phyloP scores from a whole-genome alignment of 768 basidiomycete species.

The Leccinum imitatum region DNA sequence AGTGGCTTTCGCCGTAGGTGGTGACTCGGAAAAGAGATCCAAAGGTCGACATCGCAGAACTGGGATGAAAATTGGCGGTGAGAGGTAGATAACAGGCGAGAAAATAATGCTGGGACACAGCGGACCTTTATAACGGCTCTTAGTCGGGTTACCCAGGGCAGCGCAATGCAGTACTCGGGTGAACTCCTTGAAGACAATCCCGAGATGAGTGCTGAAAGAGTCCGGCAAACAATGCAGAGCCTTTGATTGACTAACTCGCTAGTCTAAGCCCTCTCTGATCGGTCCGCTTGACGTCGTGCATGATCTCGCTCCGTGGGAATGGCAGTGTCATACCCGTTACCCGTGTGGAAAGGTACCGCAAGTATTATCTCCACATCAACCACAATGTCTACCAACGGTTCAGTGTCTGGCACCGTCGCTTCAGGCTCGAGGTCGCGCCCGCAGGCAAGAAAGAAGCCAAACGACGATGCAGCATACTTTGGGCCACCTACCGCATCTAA shows the following conservation, averaged over 20 bases:
- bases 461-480: conserved; percentile 71
- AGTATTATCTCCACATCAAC: background rate
- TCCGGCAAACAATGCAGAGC: background rate
- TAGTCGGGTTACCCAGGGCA: conserved; percentile 7
- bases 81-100: conserved; percentile 11
- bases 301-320: conserved; percentile 24
- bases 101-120: conserved; percentile 2
- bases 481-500: conserved; percentile 61
- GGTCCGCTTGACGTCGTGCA: background rate
- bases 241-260: background rate
- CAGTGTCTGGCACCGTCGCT: conserved; percentile 24
- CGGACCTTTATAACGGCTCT: conserved; percentile 22
- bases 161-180: conserved; percentile 26
- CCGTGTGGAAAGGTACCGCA: conserved; percentile 3
- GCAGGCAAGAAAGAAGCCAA: conserved; percentile 61
- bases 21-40: conserved; percentile 91
- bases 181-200: conserved; percentile 15
- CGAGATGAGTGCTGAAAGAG: background rate
- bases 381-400: conserved; percentile 28
- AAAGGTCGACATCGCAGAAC: conserved; percentile 82
- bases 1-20: conserved; percentile 98
- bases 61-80: conserved; percentile 9
- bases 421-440: conserved; percentile 59
- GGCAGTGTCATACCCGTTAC: background rate
- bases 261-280: background rate